Conservation (phyloP, 1,139 yeast genomes). For the Blastobotrys proliferans region DNA sequence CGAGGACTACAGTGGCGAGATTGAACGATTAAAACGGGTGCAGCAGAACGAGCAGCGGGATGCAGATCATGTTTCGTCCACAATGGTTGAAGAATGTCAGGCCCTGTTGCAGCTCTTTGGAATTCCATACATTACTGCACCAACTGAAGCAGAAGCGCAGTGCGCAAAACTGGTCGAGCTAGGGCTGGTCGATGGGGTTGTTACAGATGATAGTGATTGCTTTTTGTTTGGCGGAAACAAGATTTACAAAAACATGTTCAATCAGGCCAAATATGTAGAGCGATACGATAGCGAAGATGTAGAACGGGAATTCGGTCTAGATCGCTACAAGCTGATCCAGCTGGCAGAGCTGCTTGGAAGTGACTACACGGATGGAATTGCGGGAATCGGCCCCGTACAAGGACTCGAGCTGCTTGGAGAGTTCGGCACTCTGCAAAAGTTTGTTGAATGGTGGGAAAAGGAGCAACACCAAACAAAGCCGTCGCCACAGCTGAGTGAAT, state of each 20-base stretch:
- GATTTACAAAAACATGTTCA: slow-evolving; percentile 90
- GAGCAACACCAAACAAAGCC: slow-evolving; percentile 34
- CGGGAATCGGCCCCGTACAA: slow-evolving; percentile 89
- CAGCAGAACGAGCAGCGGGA: slow-evolving; percentile 71
- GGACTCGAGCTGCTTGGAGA: slow-evolving; percentile 93
- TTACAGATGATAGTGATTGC: slow-evolving; percentile 97
- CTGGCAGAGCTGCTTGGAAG: slow-evolving; percentile 83
- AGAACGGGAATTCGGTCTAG: slow-evolving; percentile 60
- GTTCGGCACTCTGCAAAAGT: slow-evolving; percentile 48
- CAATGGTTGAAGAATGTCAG: slow-evolving; percentile 87
- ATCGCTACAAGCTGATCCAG: slow-evolving; percentile 60
- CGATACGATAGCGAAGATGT: slow-evolving; percentile 64
- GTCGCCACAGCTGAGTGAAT: slow-evolving; percentile 21
- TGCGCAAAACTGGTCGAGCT: slow-evolving; percentile 72
- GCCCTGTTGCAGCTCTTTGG: slow-evolving; percentile 83
- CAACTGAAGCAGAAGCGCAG: slow-evolving; percentile 98
- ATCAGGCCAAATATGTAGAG: slow-evolving; percentile 88
- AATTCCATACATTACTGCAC: slow-evolving; percentile 89
- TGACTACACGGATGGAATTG: slow-evolving; percentile 89
- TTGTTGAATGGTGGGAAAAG: slow-evolving; percentile 54
- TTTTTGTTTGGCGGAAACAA: slow-evolving; percentile 86
- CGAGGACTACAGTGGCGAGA: slow-evolving; percentile 47
- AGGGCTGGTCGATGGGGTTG: slow-evolving; percentile 84
- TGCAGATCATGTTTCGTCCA: slow-evolving; percentile 83
- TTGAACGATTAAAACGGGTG: slow-evolving; percentile 49